These are phyloP conservation scores for Thamnidium elegans DNA, from an alignment of 192 early-diverging fungal genomes.

Conservation along the genomic window DNA sequence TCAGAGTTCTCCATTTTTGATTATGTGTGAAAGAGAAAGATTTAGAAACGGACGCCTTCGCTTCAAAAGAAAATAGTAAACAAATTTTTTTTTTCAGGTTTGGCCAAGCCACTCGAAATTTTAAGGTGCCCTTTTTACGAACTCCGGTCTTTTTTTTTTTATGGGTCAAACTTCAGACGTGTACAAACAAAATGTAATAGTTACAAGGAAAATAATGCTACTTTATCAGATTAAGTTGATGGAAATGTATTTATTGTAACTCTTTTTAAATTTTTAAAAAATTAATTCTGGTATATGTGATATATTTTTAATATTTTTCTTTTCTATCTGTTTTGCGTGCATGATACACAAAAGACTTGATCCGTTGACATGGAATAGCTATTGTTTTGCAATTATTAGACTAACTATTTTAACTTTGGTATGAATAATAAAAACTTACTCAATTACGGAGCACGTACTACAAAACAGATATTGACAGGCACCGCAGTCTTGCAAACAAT, in stretches of 20 bases:
- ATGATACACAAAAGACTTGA: slow-evolving; percentile 6
- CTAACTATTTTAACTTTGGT: too few relatives aligned
- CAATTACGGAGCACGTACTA: slow-evolving; percentile 13
- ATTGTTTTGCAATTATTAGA: background rate
- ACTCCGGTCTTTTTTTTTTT: background rate
- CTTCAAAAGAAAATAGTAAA: background rate
- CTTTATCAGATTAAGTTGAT: too few relatives aligned
- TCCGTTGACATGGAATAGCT: slow-evolving; percentile 6
- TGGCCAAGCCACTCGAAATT: slow-evolving; percentile 4
- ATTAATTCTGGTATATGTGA: background rate
- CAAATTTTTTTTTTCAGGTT: slow-evolving; percentile 14
- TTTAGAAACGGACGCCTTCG: slow-evolving; percentile 1
- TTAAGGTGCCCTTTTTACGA: background rate
- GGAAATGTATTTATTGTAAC: too few relatives aligned
- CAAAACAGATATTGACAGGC: slow-evolving; percentile 14
- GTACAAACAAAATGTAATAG: too few relatives aligned
- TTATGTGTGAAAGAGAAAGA: slow-evolving; percentile 10
- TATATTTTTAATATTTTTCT: background rate
- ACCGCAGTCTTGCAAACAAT: slow-evolving; percentile 16
- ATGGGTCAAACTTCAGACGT: too few relatives aligned
- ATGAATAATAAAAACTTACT: slow-evolving; percentile 11
- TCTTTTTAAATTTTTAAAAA: too few relatives aligned
- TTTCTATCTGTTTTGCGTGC: background rate
- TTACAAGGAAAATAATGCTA: too few relatives aligned
- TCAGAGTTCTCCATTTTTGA: slow-evolving; percentile 46